Evolutionary conservation across 2,329 filamentous ascomycete species (phyloP).

Genomic region (Coniochaeta pulveracea): DNA sequence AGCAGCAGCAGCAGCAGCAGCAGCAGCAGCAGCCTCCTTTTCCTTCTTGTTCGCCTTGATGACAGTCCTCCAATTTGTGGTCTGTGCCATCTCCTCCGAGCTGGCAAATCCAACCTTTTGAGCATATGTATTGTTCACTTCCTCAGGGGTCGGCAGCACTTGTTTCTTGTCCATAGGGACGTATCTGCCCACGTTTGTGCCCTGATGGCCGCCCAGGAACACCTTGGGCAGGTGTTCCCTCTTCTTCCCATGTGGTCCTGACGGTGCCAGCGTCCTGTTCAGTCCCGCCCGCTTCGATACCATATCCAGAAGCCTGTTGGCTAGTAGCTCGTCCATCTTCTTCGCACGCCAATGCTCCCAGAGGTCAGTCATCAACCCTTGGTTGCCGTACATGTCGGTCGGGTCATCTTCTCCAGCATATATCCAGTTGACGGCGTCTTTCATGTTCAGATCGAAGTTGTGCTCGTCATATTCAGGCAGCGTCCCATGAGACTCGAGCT

Average conservation of each 20-base stretch:
- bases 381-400: conserved; percentile 49
- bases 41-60: conserved; percentile 16
- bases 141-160: conserved; percentile 35
- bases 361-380: conserved; percentile 59
- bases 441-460: conserved; percentile 19
- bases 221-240: conserved; percentile 13
- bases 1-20: no score
- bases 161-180: conserved; percentile 40
- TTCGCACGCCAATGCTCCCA: conserved; percentile 76
- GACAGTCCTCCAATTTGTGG: conserved; percentile 21
- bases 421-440: conserved; percentile 64
- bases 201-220: conserved; percentile 46
- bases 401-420: conserved; percentile 59
- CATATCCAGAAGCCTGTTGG: conserved; percentile 60
- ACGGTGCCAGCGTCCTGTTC: conserved; percentile 3
- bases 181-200: conserved; percentile 40
- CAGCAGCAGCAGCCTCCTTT: conserved; percentile 8
- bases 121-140: conserved; percentile 52
- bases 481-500: conserved; percentile 16
- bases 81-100: conserved; percentile 34
- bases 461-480: conserved; percentile 18
- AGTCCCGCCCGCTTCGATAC: conserved; percentile 27
- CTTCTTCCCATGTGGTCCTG: no score
- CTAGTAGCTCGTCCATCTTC: conserved; percentile 85
- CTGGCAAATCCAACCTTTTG: conserved; percentile 44